A percentile compares a stretch with the other conserved stretches of the same genome.
Conservation (phyloP, 106 monocot genomes). For the Acanthochlamys bracteata region DNA sequence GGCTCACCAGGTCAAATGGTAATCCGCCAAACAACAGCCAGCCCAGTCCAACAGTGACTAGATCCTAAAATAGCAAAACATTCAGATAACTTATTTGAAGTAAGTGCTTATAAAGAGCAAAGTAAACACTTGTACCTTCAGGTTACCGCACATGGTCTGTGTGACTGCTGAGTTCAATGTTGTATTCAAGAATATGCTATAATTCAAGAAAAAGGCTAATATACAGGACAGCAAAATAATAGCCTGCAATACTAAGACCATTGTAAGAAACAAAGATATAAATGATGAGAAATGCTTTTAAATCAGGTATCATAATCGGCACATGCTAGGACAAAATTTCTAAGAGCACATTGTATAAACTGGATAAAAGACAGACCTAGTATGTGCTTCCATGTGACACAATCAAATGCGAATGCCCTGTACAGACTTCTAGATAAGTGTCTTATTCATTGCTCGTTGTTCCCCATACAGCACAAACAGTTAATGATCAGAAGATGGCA, state of each 20-base stretch:
- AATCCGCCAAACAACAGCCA: constrained; percentile 91
- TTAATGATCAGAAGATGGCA: too few species aligned
- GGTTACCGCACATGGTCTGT: constrained; percentile 91
- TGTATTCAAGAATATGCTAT: constrained; percentile 86
- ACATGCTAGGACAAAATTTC: too few species aligned
- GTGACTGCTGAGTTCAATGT: constrained; percentile 86
- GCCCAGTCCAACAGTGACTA: constrained; percentile 78
- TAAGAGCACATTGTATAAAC: too few species aligned
- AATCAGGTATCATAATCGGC: too few species aligned
- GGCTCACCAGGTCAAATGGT: constrained; percentile 82
- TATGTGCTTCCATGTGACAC: too few species aligned
- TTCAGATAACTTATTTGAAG: background rate
- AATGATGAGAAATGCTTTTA: too few species aligned
- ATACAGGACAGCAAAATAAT: constrained; percentile 80
- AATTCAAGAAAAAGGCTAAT: constrained; percentile 91
- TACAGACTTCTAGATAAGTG: too few species aligned
- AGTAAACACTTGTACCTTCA: constrained; percentile 45
- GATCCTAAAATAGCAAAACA: constrained; percentile 40
- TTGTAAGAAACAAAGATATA: background rate
- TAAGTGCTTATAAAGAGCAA: background rate
- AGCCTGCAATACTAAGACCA: constrained; percentile 35
- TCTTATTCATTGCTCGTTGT: too few species aligned
- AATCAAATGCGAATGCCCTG: too few species aligned
- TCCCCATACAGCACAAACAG: too few species aligned
- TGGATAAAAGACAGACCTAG: too few species aligned